Conservation (phyloP, 176 grass and related monocot genomes). For the Ensete ventricosum region DNA sequence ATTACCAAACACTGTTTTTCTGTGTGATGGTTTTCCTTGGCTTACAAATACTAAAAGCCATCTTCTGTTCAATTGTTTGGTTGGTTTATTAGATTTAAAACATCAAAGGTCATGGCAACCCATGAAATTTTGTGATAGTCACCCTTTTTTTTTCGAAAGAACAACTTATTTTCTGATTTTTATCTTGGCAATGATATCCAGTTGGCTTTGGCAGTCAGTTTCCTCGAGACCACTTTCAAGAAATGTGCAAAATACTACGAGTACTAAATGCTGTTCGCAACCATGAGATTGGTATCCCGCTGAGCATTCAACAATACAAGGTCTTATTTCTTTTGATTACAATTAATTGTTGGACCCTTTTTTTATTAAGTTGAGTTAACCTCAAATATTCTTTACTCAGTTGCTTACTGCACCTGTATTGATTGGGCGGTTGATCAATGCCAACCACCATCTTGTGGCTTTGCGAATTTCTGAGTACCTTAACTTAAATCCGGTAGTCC, state of each 20-base stretch:
- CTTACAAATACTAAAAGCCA: neutral
- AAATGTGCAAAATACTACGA: conserved; percentile 87
- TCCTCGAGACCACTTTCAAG: conserved; percentile 75
- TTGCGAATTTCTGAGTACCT: conserved; percentile 93
- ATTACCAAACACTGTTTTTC: neutral
- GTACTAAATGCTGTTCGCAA: conserved; percentile 83
- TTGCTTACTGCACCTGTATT: conserved; percentile 77
- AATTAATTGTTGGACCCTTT: conserved; percentile 18
- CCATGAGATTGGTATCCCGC: conserved; percentile 77
- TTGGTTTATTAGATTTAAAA: neutral
- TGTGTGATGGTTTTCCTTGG: neutral
- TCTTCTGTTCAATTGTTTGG: neutral
- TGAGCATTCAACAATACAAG: conserved; percentile 90
- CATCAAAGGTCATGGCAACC: neutral
- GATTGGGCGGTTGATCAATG: conserved; percentile 76
- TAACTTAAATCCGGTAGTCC: conserved; percentile 67
- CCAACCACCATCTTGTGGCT: conserved; percentile 83
- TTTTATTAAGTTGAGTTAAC: conserved; percentile 4
- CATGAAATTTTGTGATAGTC: conserved; percentile 13
- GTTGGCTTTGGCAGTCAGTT: conserved; percentile 99
- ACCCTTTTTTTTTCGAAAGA: conserved; percentile 13
- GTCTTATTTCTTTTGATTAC: conserved; percentile 34
- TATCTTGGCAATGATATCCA: conserved; percentile 85
- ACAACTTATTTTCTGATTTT: conserved; percentile 64
- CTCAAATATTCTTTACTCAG: conserved; percentile 30